phyloP scores from a whole-genome alignment of 1,284 basidiomycete genomes.

The Sporisorium iseilematis-ciliati region DNA sequence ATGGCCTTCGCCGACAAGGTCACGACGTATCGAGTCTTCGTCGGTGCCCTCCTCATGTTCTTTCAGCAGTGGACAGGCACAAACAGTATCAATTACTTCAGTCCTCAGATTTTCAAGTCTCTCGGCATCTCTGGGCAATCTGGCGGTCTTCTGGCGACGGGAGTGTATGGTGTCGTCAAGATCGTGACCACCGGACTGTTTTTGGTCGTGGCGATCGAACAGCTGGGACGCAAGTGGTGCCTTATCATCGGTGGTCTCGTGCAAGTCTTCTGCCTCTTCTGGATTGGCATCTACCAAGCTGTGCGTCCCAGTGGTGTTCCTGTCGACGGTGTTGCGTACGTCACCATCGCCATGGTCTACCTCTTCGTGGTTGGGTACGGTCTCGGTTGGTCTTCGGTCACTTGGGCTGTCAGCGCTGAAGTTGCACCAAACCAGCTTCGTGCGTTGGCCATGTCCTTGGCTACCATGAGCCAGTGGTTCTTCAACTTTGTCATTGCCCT shows the following conservation, averaged over 20 bases:
- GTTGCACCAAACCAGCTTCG: slow-evolving; percentile 68
- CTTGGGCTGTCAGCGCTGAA: slow-evolving; percentile 62
- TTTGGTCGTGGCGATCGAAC: slow-evolving; percentile 49
- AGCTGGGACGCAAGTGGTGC: slow-evolving; percentile 51
- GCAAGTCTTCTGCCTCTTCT: slow-evolving; percentile 44
- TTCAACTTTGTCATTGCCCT: slow-evolving; percentile 67
- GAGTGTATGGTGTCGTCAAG: slow-evolving; percentile 53
- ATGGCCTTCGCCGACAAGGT: slow-evolving; percentile 70
- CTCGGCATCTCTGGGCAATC: slow-evolving; percentile 59
- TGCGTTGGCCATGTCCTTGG: slow-evolving; percentile 63
- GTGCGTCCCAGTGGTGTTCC: slow-evolving; percentile 38
- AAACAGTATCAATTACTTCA: slow-evolving; percentile 52
- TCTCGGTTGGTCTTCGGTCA: slow-evolving; percentile 47
- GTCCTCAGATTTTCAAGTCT: slow-evolving; percentile 57
- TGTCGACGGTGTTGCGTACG: slow-evolving; percentile 38
- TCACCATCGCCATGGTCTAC: slow-evolving; percentile 52
- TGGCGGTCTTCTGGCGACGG: slow-evolving; percentile 51
- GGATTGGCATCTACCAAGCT: slow-evolving; percentile 48
- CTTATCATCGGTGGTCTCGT: slow-evolving; percentile 51
- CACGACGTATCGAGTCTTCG: slow-evolving; percentile 67
- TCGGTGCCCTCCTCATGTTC: slow-evolving; percentile 57
- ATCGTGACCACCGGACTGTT: slow-evolving; percentile 44
- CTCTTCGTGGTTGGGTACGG: slow-evolving; percentile 44
- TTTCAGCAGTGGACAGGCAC: slow-evolving; percentile 62
- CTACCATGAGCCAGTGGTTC: slow-evolving; percentile 54